Percentiles rank a stretch among this genome's conserved stretches.
These are phyloP conservation scores for Cyclanthera cordifolia DNA, from an alignment of 306 rosid species.

Conservation along the genomic window DNA sequence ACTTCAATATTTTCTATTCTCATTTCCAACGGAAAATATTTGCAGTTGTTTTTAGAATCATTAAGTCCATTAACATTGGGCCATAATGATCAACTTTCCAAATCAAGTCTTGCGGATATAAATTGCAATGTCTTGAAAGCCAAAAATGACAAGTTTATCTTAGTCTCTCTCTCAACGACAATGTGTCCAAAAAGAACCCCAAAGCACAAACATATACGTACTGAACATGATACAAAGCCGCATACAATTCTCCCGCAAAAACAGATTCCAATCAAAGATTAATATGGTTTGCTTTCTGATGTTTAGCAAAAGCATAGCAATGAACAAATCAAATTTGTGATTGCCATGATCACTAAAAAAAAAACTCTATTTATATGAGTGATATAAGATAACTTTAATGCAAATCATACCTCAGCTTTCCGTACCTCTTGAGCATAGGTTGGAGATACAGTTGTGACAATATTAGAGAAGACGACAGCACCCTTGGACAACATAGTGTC, in stretches of 20 bases:
- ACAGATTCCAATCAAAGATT: not conserved
- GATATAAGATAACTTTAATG: not conserved
- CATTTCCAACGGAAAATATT: not conserved
- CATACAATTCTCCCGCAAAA: not conserved
- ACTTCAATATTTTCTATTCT: not conserved
- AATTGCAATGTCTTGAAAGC: not conserved
- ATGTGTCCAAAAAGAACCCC: not conserved
- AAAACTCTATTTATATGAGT: not conserved
- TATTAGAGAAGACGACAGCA: conserved; percentile 84
- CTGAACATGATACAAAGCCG: not conserved
- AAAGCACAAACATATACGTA: not conserved
- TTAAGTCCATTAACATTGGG: not conserved
- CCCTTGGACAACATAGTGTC: conserved; percentile 40
- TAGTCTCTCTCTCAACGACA: not conserved
- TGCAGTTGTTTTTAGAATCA: not conserved
- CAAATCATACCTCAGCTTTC: conserved; percentile 64
- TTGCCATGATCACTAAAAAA: not conserved
- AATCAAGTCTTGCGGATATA: not conserved
- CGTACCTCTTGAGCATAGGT: conserved; percentile 93
- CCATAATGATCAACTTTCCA: not conserved
- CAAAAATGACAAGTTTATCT: not conserved
- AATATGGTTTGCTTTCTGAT: not conserved
- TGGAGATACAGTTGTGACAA: conserved; percentile 95
- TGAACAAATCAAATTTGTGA: not conserved
- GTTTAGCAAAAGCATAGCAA: not conserved